Evolutionary conservation across 2,329 filamentous ascomycete species (phyloP).

Genomic region (Metarhizium humberi): DNA sequence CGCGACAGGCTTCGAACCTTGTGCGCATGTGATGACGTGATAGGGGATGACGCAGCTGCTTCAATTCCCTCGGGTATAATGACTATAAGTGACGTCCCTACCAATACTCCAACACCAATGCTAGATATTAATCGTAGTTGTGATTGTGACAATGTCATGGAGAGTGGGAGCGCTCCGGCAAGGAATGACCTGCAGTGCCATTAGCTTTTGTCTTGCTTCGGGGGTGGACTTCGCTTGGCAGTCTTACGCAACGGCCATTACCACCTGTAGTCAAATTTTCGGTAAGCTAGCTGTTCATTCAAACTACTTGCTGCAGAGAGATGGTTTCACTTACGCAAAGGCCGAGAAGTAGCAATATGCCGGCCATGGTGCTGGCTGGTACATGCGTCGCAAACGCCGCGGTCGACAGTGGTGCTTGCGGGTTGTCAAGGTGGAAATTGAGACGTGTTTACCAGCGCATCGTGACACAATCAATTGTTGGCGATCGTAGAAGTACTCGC

Average conservation of each 20-base stretch:
- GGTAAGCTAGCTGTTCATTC: background rate
- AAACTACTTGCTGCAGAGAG: background rate
- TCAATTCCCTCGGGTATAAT: slow-evolving; percentile 97
- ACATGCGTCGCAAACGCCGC: background rate
- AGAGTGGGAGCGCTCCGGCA: slow-evolving; percentile 82
- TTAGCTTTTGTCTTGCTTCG: background rate
- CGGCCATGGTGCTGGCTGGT: slow-evolving; percentile 22
- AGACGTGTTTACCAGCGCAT: slow-evolving; percentile 1
- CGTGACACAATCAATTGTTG: background rate
- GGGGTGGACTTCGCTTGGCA: background rate
- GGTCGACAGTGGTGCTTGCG: background rate
- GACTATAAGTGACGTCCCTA: slow-evolving; percentile 90
- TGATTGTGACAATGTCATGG: slow-evolving; percentile 76
- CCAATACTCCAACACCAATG: slow-evolving; percentile 85
- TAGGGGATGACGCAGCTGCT: slow-evolving; percentile 60
- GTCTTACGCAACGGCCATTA: slow-evolving; percentile 49
- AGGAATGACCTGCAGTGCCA: slow-evolving; percentile 68
- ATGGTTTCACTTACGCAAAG: slow-evolving; percentile 26
- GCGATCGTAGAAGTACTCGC: background rate
- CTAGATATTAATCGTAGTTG: slow-evolving; percentile 85
- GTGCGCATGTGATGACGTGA: slow-evolving; percentile 28
- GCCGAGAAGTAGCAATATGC: slow-evolving; percentile 29
- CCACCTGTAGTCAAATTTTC: slow-evolving; percentile 26
- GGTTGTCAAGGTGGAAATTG: background rate
- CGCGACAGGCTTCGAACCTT: slow-evolving; percentile 22